Base-by-base conservation (phyloP, 2,329 filamentous ascomycete genomes). In the Lasiodiplodia gonubiensis region DNA sequence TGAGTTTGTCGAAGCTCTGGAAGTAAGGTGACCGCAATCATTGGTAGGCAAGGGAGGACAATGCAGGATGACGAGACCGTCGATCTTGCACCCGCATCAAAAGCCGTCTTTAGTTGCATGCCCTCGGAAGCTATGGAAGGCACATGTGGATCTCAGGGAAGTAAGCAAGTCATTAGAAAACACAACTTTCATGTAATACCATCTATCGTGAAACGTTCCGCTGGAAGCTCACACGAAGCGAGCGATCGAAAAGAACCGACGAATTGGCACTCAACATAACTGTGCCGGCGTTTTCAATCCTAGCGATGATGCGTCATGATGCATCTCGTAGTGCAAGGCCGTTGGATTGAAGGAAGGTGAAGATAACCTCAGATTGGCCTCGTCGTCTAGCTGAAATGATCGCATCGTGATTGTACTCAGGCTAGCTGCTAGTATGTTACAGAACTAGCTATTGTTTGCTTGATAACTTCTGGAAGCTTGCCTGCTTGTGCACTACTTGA, bases 1-100 rank as follows among this genome's bases (percentile, higher is more conserved):
- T 93, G 74, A 93, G 90, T 77, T 85, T 97, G 75, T 91, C 90
- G 78, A 97, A 97, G 83, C 84, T 97, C 76, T 97, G 89, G 89
- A 92, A 92, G 85, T 92, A 86, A 65, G 49, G 16, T 8, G 27
- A 12, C 27, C 11, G 25, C 39, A 4, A 16, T 46, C 23, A 11
- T 35, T 16, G 53, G 33, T 37, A 10, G 57, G 27, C 21, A 11
- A 23, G 35, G 35, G 46, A 67, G 55, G 33, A 51, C n/a, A 48
- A 49, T n/a, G 59, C 52, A 37, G 55, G 53, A 37, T 52, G 27
- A 63, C 25, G 30, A 33, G 30, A 33, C 30, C 30, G 30, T 33
- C 57, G 46, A 39, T 51, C 21, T 35, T 63, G 59, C 46, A 51
- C 30, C 30, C n/a, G 42, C 42, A 25, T 23, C 2, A 18, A 37